A percentile compares a stretch with the other conserved stretches of the same genome.
Evolutionary conservation across 2,329 filamentous ascomycete genomes (phyloP).

Genomic region (Penicillium vulpinum): DNA sequence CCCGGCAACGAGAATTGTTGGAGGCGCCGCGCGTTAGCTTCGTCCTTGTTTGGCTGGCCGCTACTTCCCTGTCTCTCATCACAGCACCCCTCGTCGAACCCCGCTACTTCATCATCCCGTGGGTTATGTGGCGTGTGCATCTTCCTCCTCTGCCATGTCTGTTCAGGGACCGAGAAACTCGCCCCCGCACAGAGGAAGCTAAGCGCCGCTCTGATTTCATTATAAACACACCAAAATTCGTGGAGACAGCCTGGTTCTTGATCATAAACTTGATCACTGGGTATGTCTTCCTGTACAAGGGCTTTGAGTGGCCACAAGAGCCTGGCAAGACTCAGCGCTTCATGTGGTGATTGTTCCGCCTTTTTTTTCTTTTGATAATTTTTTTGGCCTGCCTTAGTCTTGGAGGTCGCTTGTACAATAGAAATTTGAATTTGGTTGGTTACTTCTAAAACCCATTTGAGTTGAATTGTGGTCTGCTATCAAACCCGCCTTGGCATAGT

Average conservation of each 20-base stretch:
- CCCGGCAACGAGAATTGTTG: constrained; percentile 32
- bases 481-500: background rate
- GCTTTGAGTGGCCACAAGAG: constrained; percentile 60
- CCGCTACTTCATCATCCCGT: constrained; percentile 92
- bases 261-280: constrained; percentile 54
- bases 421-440: background rate
- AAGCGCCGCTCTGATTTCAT: constrained; percentile 29
- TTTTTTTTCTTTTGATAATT: background rate
- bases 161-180: constrained; percentile 29
- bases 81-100: constrained; percentile 93
- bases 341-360: constrained; percentile 51
- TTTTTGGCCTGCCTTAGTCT: background rate
- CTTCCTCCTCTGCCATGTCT: constrained; percentile 55
- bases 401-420: background rate
- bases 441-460: background rate
- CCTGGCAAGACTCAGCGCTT: constrained; percentile 60
- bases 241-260: constrained; percentile 61
- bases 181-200: constrained; percentile 22
- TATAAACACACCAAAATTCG: constrained; percentile 32
- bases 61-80: constrained; percentile 75
- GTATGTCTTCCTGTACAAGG: constrained; percentile 58
- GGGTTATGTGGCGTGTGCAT: constrained; percentile 87
- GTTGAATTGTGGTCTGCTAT: background rate
- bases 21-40: constrained; percentile 51
- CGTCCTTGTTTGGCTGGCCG: constrained; percentile 62